These are phyloP conservation scores for Mycosarcoma maydis DNA, from an alignment of 1,284 basidiomycete species.

Conservation along the genomic window DNA sequence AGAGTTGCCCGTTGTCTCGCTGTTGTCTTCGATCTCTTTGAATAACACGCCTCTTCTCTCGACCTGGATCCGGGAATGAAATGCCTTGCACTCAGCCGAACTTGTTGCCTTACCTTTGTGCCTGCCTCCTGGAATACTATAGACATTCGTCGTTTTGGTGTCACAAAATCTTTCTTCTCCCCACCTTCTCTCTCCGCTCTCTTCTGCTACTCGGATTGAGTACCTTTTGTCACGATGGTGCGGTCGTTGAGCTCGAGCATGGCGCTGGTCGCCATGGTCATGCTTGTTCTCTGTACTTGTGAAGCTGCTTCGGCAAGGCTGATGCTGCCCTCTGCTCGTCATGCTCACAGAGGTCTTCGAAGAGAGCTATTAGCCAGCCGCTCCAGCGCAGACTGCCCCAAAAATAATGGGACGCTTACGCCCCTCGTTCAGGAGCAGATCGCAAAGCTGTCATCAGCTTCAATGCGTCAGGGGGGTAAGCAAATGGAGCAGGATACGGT, in stretches of 20 bases:
- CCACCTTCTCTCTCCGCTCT: background rate
- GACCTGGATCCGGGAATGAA: too few species aligned
- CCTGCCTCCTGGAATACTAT: too few species aligned
- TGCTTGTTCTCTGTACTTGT: background rate
- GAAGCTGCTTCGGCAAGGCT: conserved; percentile 5
- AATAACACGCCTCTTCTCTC: too few species aligned
- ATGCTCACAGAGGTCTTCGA: conserved; percentile 3
- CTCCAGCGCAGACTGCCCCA: conserved; percentile 2
- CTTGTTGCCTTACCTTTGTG: too few species aligned
- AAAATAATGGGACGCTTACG: background rate
- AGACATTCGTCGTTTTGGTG: too few species aligned
- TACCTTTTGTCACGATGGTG: conserved; percentile 7
- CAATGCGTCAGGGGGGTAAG: conserved; percentile 11
- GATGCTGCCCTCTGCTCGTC: background rate
- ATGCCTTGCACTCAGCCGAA: too few species aligned
- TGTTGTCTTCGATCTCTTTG: too few species aligned
- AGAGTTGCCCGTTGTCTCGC: too few species aligned
- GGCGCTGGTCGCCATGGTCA: conserved; percentile 36
- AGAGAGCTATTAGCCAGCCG: conserved; percentile 7
- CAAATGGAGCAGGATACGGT: background rate
- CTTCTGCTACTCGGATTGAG: background rate
- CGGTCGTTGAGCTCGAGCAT: conserved; percentile 1
- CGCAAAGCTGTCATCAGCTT: conserved; percentile 12
- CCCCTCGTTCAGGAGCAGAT: conserved; percentile 12
- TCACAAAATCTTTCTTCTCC: background rate